These are phyloP conservation scores for Apiospora marii DNA, from an alignment of 2,329 filamentous ascomycete genomes.

Conservation along the genomic window DNA sequence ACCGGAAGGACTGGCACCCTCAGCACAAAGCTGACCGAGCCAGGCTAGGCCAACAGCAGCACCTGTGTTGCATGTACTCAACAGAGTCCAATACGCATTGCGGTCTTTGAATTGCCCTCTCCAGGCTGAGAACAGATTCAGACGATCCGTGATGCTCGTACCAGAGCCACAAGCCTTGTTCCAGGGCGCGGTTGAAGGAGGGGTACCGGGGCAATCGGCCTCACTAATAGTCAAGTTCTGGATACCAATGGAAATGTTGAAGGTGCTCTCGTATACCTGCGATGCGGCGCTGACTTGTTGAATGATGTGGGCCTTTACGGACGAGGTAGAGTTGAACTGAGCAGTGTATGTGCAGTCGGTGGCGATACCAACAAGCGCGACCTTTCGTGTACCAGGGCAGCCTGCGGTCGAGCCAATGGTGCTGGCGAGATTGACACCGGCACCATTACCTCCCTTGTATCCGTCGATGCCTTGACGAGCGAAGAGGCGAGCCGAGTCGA, in stretches of 20 bases:
- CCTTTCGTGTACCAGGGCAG: slow-evolving; percentile 88
- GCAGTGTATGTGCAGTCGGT: slow-evolving; percentile 90
- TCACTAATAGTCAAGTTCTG: slow-evolving; percentile 84
- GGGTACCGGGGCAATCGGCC: slow-evolving; percentile 74
- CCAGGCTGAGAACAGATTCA: slow-evolving; percentile 91
- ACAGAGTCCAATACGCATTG: slow-evolving; percentile 93
- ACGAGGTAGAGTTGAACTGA: slow-evolving; percentile 70
- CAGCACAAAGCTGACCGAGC: slow-evolving; percentile 84
- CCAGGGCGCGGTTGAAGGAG: slow-evolving; percentile 77
- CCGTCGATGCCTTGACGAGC: slow-evolving; percentile 76
- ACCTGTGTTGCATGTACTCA: slow-evolving; percentile 82
- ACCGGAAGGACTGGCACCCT: slow-evolving; percentile 60
- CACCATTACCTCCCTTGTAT: slow-evolving; percentile 75
- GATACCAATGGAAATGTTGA: slow-evolving; percentile 94
- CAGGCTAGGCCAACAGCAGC: slow-evolving; percentile 91
- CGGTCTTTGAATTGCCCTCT: slow-evolving; percentile 77
- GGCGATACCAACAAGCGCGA: slow-evolving; percentile 89
- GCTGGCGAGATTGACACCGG: slow-evolving; percentile 77
- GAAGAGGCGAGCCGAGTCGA: slow-evolving; percentile 72
- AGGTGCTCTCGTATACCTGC: slow-evolving; percentile 84
- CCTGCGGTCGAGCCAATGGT: slow-evolving; percentile 85
- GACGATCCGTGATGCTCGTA: slow-evolving; percentile 74
- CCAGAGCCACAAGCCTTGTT: slow-evolving; percentile 76
- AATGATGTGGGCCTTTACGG: slow-evolving; percentile 80
- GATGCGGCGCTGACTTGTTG: slow-evolving; percentile 86